phyloP scores from a whole-genome alignment of 768 basidiomycete species.

The Russula sp. region DNA sequence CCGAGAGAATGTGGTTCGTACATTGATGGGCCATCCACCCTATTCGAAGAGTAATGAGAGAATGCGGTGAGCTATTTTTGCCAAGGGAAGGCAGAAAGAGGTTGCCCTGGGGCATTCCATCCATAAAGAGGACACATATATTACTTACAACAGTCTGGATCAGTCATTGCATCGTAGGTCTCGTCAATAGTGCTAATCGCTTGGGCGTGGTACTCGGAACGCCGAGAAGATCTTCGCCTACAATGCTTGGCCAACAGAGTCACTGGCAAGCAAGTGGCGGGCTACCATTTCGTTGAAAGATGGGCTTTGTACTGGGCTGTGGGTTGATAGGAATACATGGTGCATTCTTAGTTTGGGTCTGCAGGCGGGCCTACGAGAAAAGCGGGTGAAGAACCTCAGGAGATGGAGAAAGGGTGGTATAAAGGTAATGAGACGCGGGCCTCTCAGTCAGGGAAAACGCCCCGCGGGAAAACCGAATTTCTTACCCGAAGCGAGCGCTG shows the following conservation, averaged over 20 bases:
- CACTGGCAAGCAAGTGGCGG: conserved; percentile 15
- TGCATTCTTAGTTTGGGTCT: conserved; percentile 18
- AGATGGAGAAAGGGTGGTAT: too few species aligned
- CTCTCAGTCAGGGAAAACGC: too few species aligned
- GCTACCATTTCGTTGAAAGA: conserved; percentile 12
- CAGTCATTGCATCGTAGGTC: conserved; percentile 14
- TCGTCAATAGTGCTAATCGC: conserved; percentile 1
- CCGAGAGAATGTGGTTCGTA: conserved; percentile 38
- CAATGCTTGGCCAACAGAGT: conserved; percentile 25
- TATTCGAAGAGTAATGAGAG: not conserved
- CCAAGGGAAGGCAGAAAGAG: not conserved
- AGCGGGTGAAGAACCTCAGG: not conserved
- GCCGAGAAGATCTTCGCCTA: conserved; percentile 37
- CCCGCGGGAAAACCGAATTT: too few species aligned
- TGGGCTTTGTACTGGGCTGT: not conserved
- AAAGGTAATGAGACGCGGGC: not conserved
- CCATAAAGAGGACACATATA: not conserved
- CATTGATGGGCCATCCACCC: conserved; percentile 43
- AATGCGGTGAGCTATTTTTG: not conserved
- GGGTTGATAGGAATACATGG: conserved; percentile 15
- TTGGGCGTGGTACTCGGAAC: conserved; percentile 45
- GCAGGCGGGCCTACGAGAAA: too few species aligned
- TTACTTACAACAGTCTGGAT: conserved; percentile 20
- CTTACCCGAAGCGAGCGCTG: too few species aligned
- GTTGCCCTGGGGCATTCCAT: not conserved